Base-by-base conservation (phyloP, 169 alveolate genomes). In the Eimeria mitis region DNA sequence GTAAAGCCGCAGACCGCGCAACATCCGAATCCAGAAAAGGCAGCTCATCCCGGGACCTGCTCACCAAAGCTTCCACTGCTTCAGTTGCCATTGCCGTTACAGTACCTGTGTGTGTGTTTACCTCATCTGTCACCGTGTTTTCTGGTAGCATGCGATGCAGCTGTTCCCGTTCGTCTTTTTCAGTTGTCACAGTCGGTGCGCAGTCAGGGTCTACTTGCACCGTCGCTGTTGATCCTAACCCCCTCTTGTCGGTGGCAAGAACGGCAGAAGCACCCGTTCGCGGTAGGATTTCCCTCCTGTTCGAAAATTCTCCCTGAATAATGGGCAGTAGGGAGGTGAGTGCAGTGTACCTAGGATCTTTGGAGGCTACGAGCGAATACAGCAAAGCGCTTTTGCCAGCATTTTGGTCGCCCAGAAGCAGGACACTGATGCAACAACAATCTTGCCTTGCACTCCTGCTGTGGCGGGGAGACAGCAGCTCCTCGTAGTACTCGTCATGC, bases 1-100 rank as follows among this genome's bases (percentile, higher is more conserved):
- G 65, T 9, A 89, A 54, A 9, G 91, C 71, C 44, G 84, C 87
- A 31, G 85, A 70, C 40, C 97, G 88, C 40, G 97, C 97, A 47
- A 95, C 95, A 81, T 95, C 97, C 28, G 95, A 71, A 85, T 95
- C 97, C 71, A 95, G 88, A 73, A 95, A 95, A n/a, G 97, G 97
- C 28, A 59, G 89, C 73, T 95, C 97, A 56, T 95, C 97, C 16
- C 95, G 85, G 47, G 94, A 75, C 44, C 49, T 42, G 49, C 34
- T 1, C 95, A 70, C 56, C 61, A 89, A 13, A 6, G 42, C 56
- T 52, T 89, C 87, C 68, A 68, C 70, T 63, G 84, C 88, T 71
- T 52, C 88, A 31, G 31, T 56, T 3, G 71, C 87, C 9, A 40
- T 37, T 65, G 70, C 73, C 49, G 73, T 49, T 68, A 87, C 94